Conservation (phyloP, 2,329 filamentous ascomycete species). For the Sclerotinia spermophila region DNA sequence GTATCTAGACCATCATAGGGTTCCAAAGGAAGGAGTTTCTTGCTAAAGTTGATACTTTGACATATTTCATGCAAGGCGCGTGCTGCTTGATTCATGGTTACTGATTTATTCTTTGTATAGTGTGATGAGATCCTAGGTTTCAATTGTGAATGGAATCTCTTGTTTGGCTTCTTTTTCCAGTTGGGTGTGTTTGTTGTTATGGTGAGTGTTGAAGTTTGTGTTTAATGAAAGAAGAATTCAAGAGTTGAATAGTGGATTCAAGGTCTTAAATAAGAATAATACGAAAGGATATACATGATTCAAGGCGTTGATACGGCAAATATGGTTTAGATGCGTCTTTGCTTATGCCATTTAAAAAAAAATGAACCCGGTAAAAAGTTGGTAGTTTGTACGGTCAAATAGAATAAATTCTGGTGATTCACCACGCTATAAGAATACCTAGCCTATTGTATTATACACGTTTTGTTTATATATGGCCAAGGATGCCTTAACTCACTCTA, state of each 20-base stretch:
- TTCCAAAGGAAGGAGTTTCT: neutral
- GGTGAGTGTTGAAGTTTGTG: no score
- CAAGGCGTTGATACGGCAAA: neutral
- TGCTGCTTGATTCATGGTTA: neutral
- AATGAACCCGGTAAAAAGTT: neutral
- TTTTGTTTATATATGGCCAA: no score
- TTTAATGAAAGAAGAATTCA: neutral
- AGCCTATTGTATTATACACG: no score
- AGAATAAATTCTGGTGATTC: neutral
- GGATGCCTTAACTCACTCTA: no score
- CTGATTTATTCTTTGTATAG: neutral
- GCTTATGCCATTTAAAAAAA: neutral
- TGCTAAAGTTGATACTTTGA: neutral
- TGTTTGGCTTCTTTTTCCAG: fast-evolving
- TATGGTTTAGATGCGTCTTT: neutral
- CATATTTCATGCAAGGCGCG: neutral
- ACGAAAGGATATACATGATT: neutral
- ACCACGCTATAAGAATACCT: neutral
- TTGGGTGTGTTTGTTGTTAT: no score
- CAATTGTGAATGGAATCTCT: neutral
- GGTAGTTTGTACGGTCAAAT: neutral
- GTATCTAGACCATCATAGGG: neutral
- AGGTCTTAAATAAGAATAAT: neutral
- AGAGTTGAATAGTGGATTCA: neutral
- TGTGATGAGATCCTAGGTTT: neutral